Evolutionary conservation across 352 stramenopile genomes (phyloP).

Genomic region (Phytophthora citrophthora): DNA sequence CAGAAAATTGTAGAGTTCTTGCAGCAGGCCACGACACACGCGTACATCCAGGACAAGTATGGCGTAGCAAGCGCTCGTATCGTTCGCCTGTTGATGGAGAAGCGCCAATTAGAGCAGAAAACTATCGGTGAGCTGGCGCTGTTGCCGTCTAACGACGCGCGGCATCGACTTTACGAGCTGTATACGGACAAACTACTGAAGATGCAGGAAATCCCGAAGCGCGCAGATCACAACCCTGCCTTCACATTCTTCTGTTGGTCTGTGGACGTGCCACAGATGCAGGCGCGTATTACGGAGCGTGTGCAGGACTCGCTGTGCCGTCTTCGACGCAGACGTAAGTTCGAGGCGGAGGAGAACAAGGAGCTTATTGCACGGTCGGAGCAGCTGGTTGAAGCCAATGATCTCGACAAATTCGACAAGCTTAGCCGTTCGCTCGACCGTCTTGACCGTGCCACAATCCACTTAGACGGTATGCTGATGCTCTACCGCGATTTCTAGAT

Average conservation of each 20-base stretch:
- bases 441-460: constrained; percentile 81
- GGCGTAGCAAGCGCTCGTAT: constrained; percentile 84
- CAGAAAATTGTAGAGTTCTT: constrained; percentile 88
- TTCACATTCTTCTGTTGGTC: constrained; percentile 91
- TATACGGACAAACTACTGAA: constrained; percentile 78
- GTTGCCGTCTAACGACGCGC: constrained; percentile 81
- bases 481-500: constrained; percentile 88
- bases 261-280: constrained; percentile 74
- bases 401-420: constrained; percentile 89
- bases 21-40: constrained; percentile 76
- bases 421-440: constrained; percentile 85
- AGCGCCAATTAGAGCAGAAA: constrained; percentile 88
- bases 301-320: constrained; percentile 77
- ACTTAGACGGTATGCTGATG: constrained; percentile 90
- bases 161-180: constrained; percentile 83
- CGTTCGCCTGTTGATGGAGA: constrained; percentile 84
- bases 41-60: constrained; percentile 85
- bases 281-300: constrained; percentile 64
- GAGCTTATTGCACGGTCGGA: constrained; percentile 89
- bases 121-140: constrained; percentile 85
- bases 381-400: constrained; percentile 85
- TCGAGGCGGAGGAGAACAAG: constrained; percentile 87
- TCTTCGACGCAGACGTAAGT: constrained; percentile 71
- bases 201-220: constrained; percentile 89
- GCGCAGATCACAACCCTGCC: constrained; percentile 88